phyloP scores from a whole-genome alignment of 495 filamentous ascomycete genomes.

The Terfezia boudieri region DNA sequence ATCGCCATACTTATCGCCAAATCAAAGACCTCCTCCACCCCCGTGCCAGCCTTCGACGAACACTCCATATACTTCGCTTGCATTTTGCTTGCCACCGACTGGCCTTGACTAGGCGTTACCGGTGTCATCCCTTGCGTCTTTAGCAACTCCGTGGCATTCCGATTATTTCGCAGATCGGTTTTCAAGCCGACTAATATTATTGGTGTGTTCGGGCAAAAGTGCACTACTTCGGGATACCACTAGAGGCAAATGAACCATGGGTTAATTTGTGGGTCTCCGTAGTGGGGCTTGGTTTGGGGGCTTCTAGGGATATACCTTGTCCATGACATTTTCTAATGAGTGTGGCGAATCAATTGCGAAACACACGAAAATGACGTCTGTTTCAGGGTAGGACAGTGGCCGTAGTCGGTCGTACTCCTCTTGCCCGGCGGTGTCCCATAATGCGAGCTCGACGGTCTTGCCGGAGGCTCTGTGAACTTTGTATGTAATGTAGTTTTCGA shows the following conservation, averaged over 20 bases:
- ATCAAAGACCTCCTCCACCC: slow-evolving; percentile 88
- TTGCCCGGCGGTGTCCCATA: slow-evolving; percentile 97
- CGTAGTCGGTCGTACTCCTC: slow-evolving; percentile 95
- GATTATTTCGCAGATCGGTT: slow-evolving; percentile 82
- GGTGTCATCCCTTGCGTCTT: slow-evolving; percentile 93
- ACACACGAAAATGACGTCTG: slow-evolving; percentile 92
- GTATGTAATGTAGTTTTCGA: slow-evolving; percentile 98
- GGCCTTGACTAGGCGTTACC: slow-evolving; percentile 74
- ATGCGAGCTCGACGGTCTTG: slow-evolving; percentile 82
- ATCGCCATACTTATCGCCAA: slow-evolving; percentile 72
- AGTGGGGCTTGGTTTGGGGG: neutral
- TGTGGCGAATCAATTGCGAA: slow-evolving; percentile 98
- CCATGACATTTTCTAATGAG: slow-evolving; percentile 92
- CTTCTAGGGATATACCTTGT: slow-evolving; percentile 46
- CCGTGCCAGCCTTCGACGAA: slow-evolving; percentile 88
- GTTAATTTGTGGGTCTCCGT: neutral
- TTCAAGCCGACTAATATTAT: slow-evolving; percentile 90
- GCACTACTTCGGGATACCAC: slow-evolving; percentile 98
- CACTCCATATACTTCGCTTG: slow-evolving; percentile 89
- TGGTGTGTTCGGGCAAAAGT: slow-evolving; percentile 94
- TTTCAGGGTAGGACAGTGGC: slow-evolving; percentile 92
- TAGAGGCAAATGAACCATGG: slow-evolving; percentile 19
- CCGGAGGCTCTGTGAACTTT: slow-evolving; percentile 65
- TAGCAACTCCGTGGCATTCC: slow-evolving; percentile 90
- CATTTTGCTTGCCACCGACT: slow-evolving; percentile 74